Conservation (phyloP, 2,329 filamentous ascomycete species). For the Penicillium olsonii region DNA sequence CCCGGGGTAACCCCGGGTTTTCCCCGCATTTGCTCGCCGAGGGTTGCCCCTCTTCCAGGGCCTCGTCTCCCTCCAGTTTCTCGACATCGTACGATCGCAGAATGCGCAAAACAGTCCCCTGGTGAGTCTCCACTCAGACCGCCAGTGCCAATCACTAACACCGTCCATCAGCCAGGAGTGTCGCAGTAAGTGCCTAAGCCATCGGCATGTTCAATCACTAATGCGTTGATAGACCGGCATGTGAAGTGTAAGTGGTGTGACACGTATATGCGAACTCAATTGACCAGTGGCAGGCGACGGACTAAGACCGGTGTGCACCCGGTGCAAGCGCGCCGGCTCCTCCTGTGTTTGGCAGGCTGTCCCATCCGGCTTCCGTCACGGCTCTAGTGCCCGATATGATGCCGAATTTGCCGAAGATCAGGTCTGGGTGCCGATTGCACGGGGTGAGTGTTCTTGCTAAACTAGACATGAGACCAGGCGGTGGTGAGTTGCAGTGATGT, state of each 20-base stretch:
- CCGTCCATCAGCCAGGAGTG: constrained; percentile 17
- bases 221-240: constrained; percentile 11
- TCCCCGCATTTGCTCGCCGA: constrained; percentile 10
- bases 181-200: constrained; percentile 14
- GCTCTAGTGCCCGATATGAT: constrained; percentile 35
- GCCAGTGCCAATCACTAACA: constrained; percentile 5
- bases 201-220: neutral
- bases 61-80: neutral
- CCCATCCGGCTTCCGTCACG: constrained; percentile 31
- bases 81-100: neutral
- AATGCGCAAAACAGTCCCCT: constrained; percentile 17
- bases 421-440: constrained; percentile 32
- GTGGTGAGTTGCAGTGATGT: neutral
- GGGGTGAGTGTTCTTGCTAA: constrained; percentile 18
- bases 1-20: neutral
- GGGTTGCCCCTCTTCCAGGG: constrained; percentile 4
- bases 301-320: constrained; percentile 15
- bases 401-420: constrained; percentile 34
- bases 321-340: constrained; percentile 15
- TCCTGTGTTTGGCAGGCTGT: constrained; percentile 16
- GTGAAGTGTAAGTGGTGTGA: constrained; percentile 19
- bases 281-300: constrained; percentile 13
- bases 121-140: constrained; percentile 14
- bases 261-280: neutral
- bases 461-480: too few relatives aligned